Evolutionary conservation across 345 rosid species (phyloP).

Genomic region (Hirschfeldia incana): DNA sequence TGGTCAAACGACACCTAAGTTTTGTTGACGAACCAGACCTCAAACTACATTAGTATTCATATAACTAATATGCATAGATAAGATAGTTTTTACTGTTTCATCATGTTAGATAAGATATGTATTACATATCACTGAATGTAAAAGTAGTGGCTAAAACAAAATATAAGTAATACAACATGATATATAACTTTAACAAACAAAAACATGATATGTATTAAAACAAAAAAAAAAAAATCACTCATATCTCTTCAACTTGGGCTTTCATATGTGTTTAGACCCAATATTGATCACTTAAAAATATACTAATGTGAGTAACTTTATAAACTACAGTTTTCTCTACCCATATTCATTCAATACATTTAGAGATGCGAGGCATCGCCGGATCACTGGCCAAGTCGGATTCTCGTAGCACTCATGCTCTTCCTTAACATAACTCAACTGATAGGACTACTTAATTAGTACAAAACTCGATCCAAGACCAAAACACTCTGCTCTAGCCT

Average conservation of each 20-base stretch:
- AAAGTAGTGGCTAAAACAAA: not conserved
- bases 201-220: not conserved
- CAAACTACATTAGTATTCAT: not conserved
- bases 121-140: not conserved
- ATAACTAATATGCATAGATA: not conserved
- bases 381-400: slow-evolving; percentile 85
- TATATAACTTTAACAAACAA: too few species aligned
- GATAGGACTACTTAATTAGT: slow-evolving; percentile 59
- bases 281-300: not conserved
- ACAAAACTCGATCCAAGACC: slow-evolving; percentile 55
- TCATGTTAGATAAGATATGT: not conserved
- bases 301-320: not conserved
- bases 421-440: slow-evolving; percentile 53
- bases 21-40: not conserved
- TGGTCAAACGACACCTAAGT: not conserved
- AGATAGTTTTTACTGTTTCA: not conserved
- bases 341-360: slow-evolving; percentile 34
- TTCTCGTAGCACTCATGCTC: slow-evolving; percentile 73
- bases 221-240: not conserved
- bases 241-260: slow-evolving; percentile 9
- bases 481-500: slow-evolving; percentile 68
- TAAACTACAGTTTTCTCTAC: slow-evolving; percentile 11
- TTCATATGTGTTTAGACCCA: not conserved
- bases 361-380: slow-evolving; percentile 82
- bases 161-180: too few species aligned